Base-by-base conservation (phyloP, 192 early-diverging fungal genomes). In the Funneliformis geosporum region DNA sequence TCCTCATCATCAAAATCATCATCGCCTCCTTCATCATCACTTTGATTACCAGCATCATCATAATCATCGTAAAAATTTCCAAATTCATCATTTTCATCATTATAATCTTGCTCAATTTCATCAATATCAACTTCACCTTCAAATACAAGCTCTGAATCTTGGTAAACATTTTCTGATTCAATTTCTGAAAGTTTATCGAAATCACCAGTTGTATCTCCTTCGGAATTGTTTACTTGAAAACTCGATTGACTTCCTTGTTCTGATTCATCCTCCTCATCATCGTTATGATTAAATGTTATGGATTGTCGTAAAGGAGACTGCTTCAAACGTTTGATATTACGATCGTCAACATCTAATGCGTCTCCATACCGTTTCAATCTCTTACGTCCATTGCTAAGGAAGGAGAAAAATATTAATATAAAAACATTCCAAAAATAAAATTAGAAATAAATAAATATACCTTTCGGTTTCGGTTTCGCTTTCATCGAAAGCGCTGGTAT, bases 381-480 rank as follows among this genome's bases (percentile, higher is more conserved):
- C 23, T 47, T 64, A 23, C 59, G 50, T 23, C 73, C 71, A 46
- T 25, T 33, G 11, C 47, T 50, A 50, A 50, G 12, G 28, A 8
- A 55, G 28, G 12, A 28, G n/a, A 21, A 38, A 75, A 59, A 62
- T 28, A 25, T 42, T 39, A 23, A 40, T 18, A 28, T 10, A 33
- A 55, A 6, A 38, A 76, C 2, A 44, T 62, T 64, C n/a, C 12
- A 33, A 43, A 18, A 66, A n/a, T 0, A 28, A 66, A 25, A 11
- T 66, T 16, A 21, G 8, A 47, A n/a, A 42, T n/a, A 67, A 40
- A 47, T 39, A 18, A 47, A 39, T 33, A 25, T 43, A 62, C 65
- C 76, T 60, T 55, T 87, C 83, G 14, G 81, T 75, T 47, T 86
- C 83, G 18, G 81, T 75, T 43, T 86, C 83, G 50, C 86, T 86